Evolutionary conservation across 1,284 basidiomycete species (phyloP).

Genomic region (Stereum hirsutum): DNA sequence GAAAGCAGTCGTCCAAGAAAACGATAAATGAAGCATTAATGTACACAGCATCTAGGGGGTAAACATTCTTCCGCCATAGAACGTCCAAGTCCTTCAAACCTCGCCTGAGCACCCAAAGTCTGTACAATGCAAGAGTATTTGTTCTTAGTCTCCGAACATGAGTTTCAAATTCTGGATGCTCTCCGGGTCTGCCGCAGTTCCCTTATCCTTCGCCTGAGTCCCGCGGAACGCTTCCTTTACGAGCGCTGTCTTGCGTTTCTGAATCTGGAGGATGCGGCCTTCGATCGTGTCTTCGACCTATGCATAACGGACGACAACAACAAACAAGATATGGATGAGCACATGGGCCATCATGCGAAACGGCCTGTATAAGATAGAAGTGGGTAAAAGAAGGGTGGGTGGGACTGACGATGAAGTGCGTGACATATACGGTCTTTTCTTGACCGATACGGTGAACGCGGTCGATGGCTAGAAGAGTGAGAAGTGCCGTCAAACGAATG

Average conservation of each 20-base stretch:
- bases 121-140: no score
- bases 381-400: no score
- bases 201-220: conserved; percentile 34
- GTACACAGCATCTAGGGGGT: no score
- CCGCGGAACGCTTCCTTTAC: conserved; percentile 73
- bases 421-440: conserved; percentile 80
- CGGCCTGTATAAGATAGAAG: no score
- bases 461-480: conserved; percentile 48
- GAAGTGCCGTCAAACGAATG: conserved; percentile 1
- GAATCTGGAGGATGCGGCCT: conserved; percentile 80
- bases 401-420: conserved; percentile 75
- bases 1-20: no score
- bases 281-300: conserved; percentile 71
- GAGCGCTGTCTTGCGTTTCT: conserved; percentile 81
- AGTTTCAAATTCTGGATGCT: conserved; percentile 72
- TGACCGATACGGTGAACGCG: conserved; percentile 82
- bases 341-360: background rate
- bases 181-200: conserved; percentile 50
- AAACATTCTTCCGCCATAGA: no score
- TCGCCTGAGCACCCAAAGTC: no score
- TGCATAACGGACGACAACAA: background rate
- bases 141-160: conserved; percentile 52
- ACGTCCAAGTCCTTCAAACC: no score
- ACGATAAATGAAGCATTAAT: no score
- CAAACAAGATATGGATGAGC: background rate